Base-by-base conservation (phyloP, 1,284 basidiomycete species). In the Papiliotrema laurentii region DNA sequence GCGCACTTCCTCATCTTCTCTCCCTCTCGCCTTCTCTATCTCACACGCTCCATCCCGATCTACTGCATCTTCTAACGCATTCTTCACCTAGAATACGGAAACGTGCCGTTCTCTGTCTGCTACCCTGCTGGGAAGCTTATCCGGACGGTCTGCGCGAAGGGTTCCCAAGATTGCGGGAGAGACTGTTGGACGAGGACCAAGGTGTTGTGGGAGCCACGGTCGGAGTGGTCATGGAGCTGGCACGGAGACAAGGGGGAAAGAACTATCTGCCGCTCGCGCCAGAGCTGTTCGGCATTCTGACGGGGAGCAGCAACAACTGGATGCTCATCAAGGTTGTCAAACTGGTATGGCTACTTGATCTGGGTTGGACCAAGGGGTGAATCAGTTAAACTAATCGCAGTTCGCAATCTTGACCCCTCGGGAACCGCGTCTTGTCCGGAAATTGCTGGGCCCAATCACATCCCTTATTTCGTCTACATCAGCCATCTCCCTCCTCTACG, bases 321-420 rank as follows among this genome's bases (percentile, higher is more conserved):
- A 94, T 97, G 88, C 79, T 98, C 50, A 99, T 99, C 76, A 99
- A 99, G 77, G 87, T 97, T 43, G 86, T 98, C 70, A 99, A 99
- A 75, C 76, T 96, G 64, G 91, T 91, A 67, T 66, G 81, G 68
- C 10, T 5, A 5, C 7, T 25, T 21, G 31, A 24, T 16, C n/a
- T 19, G 24, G 18, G 13, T 21, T 18, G 14, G 34, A 36, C 7
- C 19, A 31, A 31, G 9, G 30, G 5, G 22, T 37, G 5, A 10
- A 37, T 38, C 14, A 24, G n/a, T 11, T 19, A 11, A 10, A 14
- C 33, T 53, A 46, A 58, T 40, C 51, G 10, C 59, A 96, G 92
- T 96, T 97, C 74, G 91, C 92, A 19, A 83, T 85, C 25, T 75
- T 97, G 24, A 88, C 89, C 0, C 94, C 93, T 2, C 78, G 89